Percentiles rank a stretch among this genome's conserved stretches.
These are phyloP conservation scores for Tylopilus sp. DNA, from an alignment of 1,284 basidiomycete species.

Conservation along the genomic window DNA sequence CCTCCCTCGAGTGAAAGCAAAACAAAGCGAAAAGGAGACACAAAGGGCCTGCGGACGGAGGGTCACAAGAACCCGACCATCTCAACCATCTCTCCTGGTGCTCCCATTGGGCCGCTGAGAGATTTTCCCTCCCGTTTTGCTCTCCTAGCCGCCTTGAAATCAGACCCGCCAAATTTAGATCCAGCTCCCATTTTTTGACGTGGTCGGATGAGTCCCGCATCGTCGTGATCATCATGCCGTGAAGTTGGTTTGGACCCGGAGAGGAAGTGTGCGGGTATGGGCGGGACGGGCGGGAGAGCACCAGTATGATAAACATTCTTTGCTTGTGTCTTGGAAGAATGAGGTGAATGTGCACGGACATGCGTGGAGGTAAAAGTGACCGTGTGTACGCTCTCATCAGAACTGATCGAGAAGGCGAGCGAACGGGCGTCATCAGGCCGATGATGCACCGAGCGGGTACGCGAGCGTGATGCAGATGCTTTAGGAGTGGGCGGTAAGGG, in stretches of 20 bases:
- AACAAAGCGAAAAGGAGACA: neutral
- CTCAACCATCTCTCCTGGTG: conserved; percentile 39
- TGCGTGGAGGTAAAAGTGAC: conserved; percentile 32
- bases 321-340: conserved; percentile 13
- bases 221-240: conserved; percentile 6
- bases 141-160: conserved; percentile 43
- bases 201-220: conserved; percentile 30
- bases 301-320: conserved; percentile 31
- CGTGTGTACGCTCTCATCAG: conserved; percentile 40
- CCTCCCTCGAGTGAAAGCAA: neutral
- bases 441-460: conserved; percentile 14
- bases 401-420: conserved; percentile 41
- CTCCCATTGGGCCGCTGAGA: conserved; percentile 5
- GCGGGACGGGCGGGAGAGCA: conserved; percentile 35
- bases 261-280: conserved; percentile 25
- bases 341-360: conserved; percentile 23
- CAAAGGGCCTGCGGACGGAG: neutral
- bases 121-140: conserved; percentile 38
- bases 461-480: conserved; percentile 2
- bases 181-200: conserved; percentile 37
- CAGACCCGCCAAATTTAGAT: conserved; percentile 38
- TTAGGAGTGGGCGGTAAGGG: conserved; percentile 10
- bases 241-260: neutral
- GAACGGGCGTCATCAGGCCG: conserved; percentile 37
- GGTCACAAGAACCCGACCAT: conserved; percentile 39